These are phyloP conservation scores for Talaromyces adpressus DNA, from an alignment of 495 filamentous ascomycete species.

Conservation along the genomic window DNA sequence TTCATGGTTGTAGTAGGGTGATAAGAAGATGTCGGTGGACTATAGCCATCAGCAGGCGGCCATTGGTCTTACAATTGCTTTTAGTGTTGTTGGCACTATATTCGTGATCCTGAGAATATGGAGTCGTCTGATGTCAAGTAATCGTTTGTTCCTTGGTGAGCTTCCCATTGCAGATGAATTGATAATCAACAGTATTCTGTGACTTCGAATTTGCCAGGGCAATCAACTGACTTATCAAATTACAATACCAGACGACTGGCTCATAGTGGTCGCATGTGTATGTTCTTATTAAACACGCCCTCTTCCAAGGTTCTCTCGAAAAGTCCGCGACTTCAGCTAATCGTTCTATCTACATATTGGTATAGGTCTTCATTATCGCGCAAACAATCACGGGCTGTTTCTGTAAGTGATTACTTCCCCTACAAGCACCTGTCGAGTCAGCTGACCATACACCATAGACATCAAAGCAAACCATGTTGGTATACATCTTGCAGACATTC, in stretches of 20 bases:
- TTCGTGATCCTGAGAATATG: constrained; percentile 34
- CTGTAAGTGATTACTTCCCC: background rate
- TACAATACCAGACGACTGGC: background rate
- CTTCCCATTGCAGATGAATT: constrained; percentile 19
- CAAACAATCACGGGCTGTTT: background rate
- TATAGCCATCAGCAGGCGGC: constrained; percentile 30
- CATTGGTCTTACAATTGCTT: constrained; percentile 39
- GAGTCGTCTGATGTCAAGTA: constrained; percentile 36
- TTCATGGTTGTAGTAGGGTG: background rate
- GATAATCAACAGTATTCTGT: constrained; percentile 12
- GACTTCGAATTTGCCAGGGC: background rate
- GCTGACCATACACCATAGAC: constrained; percentile 19
- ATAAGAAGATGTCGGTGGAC: constrained; percentile 12
- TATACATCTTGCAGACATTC: constrained; percentile 38
- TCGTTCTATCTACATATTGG: background rate
- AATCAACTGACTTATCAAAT: background rate
- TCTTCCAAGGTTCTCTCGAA: background rate
- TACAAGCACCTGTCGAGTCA: background rate
- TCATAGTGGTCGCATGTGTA: background rate
- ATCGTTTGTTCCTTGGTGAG: constrained; percentile 28
- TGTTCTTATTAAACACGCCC: background rate
- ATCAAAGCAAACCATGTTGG: constrained; percentile 48
- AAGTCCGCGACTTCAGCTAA: background rate
- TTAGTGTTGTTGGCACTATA: constrained; percentile 37
- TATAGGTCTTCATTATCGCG: background rate